Percentiles rank a stretch among this genome's conserved stretches.
phyloP scores from a whole-genome alignment of 148 eudicot genomes.

The Chenopodium quinoa region DNA sequence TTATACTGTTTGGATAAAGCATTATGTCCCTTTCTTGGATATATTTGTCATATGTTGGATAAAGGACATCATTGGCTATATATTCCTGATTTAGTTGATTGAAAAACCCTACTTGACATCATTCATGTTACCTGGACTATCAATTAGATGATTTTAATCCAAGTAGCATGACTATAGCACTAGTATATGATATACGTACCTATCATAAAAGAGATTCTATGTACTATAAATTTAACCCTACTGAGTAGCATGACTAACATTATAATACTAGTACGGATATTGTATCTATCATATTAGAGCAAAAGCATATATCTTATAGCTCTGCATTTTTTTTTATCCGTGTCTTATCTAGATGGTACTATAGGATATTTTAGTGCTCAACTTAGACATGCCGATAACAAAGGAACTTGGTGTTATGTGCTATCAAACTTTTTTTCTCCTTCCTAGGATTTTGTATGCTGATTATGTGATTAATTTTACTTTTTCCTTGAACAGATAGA shows the following conservation, averaged over 20 bases:
- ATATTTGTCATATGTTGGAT: neutral
- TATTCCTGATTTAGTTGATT: neutral
- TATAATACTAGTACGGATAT: neutral
- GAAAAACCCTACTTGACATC: too few relatives aligned
- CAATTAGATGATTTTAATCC: too few relatives aligned
- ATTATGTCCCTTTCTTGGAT: neutral
- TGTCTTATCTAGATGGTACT: neutral
- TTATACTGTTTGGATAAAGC: neutral
- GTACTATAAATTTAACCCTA: too few relatives aligned
- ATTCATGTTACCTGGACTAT: neutral
- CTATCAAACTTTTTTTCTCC: neutral
- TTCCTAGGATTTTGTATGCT: neutral
- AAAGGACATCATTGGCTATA: neutral
- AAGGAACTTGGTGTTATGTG: neutral
- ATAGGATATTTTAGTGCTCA: neutral
- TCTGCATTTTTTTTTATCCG: neutral
- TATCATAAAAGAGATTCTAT: too few relatives aligned
- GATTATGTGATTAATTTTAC: constrained; percentile 12
- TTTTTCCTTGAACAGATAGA: constrained; percentile 58
- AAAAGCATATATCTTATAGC: neutral
- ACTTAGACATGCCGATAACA: neutral
- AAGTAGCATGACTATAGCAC: too few relatives aligned
- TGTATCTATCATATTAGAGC: neutral
- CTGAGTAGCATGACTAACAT: too few relatives aligned
- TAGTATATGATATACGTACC: too few relatives aligned